Percentiles rank a stretch among this genome's conserved stretches.
Conservation (phyloP, 768 basidiomycete genomes). For the Phlebiopsis flavidoalba region DNA sequence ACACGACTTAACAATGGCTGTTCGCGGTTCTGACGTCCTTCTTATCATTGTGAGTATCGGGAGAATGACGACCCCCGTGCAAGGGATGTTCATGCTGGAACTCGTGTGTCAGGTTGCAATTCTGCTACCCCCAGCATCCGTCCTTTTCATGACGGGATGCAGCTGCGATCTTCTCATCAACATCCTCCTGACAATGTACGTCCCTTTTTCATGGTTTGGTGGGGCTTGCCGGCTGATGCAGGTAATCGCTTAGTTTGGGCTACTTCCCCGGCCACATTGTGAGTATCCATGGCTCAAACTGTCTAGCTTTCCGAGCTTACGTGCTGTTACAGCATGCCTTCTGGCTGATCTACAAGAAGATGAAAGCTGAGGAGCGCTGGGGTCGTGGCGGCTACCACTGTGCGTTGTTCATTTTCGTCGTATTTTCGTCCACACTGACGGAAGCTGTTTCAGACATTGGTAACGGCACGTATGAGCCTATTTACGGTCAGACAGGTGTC, state of each 20-base stretch:
- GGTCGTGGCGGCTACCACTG: slow-evolving; percentile 74
- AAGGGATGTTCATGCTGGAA: background rate
- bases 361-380: slow-evolving; percentile 80
- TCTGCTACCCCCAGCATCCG: slow-evolving; percentile 78
- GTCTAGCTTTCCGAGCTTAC: background rate
- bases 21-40: slow-evolving; percentile 66
- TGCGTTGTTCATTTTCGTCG: slow-evolving; percentile 33
- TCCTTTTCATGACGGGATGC: slow-evolving; percentile 74
- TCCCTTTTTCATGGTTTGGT: background rate
- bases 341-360: slow-evolving; percentile 89
- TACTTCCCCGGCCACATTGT: slow-evolving; percentile 65
- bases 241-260: slow-evolving; percentile 47
- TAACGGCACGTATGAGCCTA: slow-evolving; percentile 26
- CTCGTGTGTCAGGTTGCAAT: slow-evolving; percentile 56
- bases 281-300: slow-evolving; percentile 14
- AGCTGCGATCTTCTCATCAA: slow-evolving; percentile 86
- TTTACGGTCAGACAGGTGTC: slow-evolving; percentile 14
- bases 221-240: slow-evolving; percentile 1
- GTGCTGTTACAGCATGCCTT: slow-evolving; percentile 57
- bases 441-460: slow-evolving; percentile 22
- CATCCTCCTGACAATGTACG: slow-evolving; percentile 71
- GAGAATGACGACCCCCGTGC: background rate
- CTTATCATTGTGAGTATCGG: slow-evolving; percentile 62
- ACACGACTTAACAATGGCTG: slow-evolving; percentile 25
- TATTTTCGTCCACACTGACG: background rate